Conservation (phyloP, 345 rosid species). For the Eucalyptus coolabah region DNA sequence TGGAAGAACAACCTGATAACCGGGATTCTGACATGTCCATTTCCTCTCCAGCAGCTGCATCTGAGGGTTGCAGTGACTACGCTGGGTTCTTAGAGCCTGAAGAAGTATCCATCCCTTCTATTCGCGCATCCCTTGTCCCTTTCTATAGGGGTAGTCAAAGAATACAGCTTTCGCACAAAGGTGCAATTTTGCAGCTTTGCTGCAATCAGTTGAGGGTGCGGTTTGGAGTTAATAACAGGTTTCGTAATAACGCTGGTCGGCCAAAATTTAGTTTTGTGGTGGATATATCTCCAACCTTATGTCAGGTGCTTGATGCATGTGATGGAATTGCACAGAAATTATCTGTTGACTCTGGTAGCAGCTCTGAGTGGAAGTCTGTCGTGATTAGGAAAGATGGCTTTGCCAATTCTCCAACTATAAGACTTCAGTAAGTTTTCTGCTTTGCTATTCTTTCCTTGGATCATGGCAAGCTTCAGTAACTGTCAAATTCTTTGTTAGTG, state of each 20-base stretch:
- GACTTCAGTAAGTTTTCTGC: constrained; percentile 55
- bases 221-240: constrained; percentile 50
- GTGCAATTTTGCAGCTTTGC: constrained; percentile 39
- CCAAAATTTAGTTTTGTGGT: constrained; percentile 59
- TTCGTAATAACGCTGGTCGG: constrained; percentile 37
- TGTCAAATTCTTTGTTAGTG: not conserved
- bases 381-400: constrained; percentile 22
- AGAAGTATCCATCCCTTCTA: constrained; percentile 29
- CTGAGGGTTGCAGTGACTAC: constrained; percentile 24
- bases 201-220: constrained; percentile 40
- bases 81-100: constrained; percentile 41
- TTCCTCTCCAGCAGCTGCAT: constrained; percentile 1
- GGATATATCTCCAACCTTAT: constrained; percentile 38
- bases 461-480: not conserved
- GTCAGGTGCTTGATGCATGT: constrained; percentile 53
- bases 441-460: not conserved
- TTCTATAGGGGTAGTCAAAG: constrained; percentile 30
- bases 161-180: constrained; percentile 30
- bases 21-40: constrained; percentile 7
- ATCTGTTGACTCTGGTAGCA: constrained; percentile 34
- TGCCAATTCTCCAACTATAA: constrained; percentile 31
- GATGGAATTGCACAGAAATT: constrained; percentile 28
- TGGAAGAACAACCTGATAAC: constrained; percentile 35
- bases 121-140: constrained; percentile 40
- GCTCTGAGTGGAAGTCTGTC: constrained; percentile 57